A percentile compares a stretch with the other conserved stretches of the same genome.
These are phyloP conservation scores for Cubamyces sp. DNA, from an alignment of 768 basidiomycete species.

Conservation along the genomic window DNA sequence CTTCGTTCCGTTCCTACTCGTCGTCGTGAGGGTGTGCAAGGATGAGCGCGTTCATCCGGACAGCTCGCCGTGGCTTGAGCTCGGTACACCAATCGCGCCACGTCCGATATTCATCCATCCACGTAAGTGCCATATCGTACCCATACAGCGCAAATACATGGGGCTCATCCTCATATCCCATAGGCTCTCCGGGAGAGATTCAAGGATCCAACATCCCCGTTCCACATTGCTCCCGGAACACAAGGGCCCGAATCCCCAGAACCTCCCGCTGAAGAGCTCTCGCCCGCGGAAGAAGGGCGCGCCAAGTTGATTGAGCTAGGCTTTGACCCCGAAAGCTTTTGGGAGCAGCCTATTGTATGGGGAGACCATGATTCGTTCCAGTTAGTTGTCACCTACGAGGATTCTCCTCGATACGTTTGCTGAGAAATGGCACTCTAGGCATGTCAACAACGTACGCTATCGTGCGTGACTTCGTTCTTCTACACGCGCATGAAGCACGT, in stretches of 20 bases:
- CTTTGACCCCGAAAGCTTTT: slow-evolving; percentile 68
- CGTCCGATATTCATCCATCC: slow-evolving; percentile 11
- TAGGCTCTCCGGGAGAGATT: slow-evolving; percentile 68
- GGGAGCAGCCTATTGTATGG: slow-evolving; percentile 80
- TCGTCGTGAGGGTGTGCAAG: background rate
- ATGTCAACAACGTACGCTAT: slow-evolving; percentile 80
- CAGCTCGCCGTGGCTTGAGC: background rate
- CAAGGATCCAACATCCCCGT: slow-evolving; percentile 67
- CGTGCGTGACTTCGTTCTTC: slow-evolving; percentile 43
- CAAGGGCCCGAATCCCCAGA: slow-evolving; percentile 64
- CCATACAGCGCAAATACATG: no score
- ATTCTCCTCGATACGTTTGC: background rate
- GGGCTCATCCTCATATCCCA: background rate
- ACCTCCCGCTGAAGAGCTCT: slow-evolving; percentile 35
- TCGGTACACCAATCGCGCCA: background rate
- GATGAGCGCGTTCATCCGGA: background rate
- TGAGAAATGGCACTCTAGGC: slow-evolving; percentile 45
- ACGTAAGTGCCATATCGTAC: background rate
- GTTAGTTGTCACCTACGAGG: slow-evolving; percentile 44
- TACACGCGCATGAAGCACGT: no score
- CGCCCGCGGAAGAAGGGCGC: slow-evolving; percentile 43
- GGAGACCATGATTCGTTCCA: slow-evolving; percentile 81
- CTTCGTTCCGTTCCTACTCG: no score
- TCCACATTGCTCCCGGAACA: slow-evolving; percentile 60
- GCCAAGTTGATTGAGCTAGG: slow-evolving; percentile 49